Evolutionary conservation across 2,329 filamentous ascomycete genomes (phyloP).

Genomic region (Sarocladiaceae sp.): DNA sequence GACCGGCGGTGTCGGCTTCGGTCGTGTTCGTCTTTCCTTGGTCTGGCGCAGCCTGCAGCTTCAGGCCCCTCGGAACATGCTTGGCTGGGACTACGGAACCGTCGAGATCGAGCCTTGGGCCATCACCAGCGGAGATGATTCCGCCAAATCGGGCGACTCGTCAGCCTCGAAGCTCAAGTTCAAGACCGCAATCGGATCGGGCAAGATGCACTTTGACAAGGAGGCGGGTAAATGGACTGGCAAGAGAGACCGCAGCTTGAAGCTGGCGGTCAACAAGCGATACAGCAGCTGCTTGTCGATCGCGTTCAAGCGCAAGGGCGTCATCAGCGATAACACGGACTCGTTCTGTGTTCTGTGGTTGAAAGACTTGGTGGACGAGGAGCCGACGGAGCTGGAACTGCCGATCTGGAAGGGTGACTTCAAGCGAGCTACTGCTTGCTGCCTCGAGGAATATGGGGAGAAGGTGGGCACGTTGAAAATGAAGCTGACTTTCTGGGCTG

Average conservation of each 20-base stretch:
- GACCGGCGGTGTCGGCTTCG: slow-evolving; percentile 66
- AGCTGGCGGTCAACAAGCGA: slow-evolving; percentile 53
- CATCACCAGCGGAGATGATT: slow-evolving; percentile 33
- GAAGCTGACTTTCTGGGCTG: slow-evolving; percentile 28
- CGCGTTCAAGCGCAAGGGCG: slow-evolving; percentile 36
- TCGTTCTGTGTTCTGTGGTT: slow-evolving; percentile 64
- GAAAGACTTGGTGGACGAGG: slow-evolving; percentile 62
- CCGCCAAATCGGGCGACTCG: too few species aligned
- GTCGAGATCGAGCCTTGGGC: slow-evolving; percentile 49
- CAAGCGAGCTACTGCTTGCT: slow-evolving; percentile 40
- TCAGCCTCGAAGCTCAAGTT: slow-evolving; percentile 50
- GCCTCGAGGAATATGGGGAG: slow-evolving; percentile 37
- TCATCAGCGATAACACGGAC: slow-evolving; percentile 46
- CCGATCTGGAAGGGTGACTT: slow-evolving; percentile 59
- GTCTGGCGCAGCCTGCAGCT: slow-evolving; percentile 66
- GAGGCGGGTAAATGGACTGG: slow-evolving; percentile 45
- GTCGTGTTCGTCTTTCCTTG: slow-evolving; percentile 61
- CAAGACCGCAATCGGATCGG: slow-evolving; percentile 48
- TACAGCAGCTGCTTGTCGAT: slow-evolving; percentile 52
- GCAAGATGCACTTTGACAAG: slow-evolving; percentile 49
- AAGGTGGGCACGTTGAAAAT: slow-evolving; percentile 39
- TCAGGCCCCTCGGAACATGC: slow-evolving; percentile 48
- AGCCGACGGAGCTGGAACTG: slow-evolving; percentile 51
- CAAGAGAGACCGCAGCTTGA: slow-evolving; percentile 35
- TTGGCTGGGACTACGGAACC: slow-evolving; percentile 69